Conservation (phyloP, 176 grass and related monocot genomes). For the Hordeum vulgare region MorexV3_pseudomolecules_assembly NC_058524.1:247509584-247510083, state of each 20-base stretch:
- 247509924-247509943: conserved; percentile 82
- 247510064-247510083: conserved; percentile 29
- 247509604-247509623: not conserved
- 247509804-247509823: conserved; percentile 11
- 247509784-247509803: not conserved
- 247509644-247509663: conserved; percentile 95
- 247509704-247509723: conserved; percentile 87
- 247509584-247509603: not conserved
- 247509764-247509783: not conserved
- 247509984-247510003: not conserved
- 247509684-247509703: conserved; percentile 99
- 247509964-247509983: conserved; percentile 96
- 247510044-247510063: conserved; percentile 2
- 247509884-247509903: conserved; percentile 88
- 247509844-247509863: not conserved
- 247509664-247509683: conserved; percentile 88
- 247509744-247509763: not conserved
- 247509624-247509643: conserved; percentile 4
- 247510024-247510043: not conserved
- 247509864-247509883: not conserved
- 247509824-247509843: not conserved
- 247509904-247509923: conserved; percentile 83
- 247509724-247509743: conserved; percentile 88
- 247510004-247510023: not conserved
- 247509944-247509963: conserved; percentile 98